Evolutionary conservation across 345 rosid genomes (phyloP), one percentile per base, ranked within the genome.

Genomic region (Citropsis articulata): DNA sequence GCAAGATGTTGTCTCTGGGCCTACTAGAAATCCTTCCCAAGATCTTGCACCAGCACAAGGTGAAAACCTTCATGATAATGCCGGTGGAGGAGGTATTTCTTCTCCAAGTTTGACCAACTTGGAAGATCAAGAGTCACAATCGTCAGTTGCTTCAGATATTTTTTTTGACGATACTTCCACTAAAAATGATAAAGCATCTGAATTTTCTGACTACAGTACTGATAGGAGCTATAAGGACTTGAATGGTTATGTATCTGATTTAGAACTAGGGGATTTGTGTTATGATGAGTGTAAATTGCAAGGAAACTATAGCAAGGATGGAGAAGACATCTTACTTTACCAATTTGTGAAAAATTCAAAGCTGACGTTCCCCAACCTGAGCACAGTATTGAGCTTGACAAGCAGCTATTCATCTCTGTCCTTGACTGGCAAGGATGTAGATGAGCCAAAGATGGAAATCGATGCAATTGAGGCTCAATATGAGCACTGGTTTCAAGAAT

Each of bases 391-490:
- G 73, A 86, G 88, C 84, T 64, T 87, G 64, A 77, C 82, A 30
- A 84, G 86, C 82, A 85, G 79, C 48, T 83, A 81, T 71, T 79
- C 86, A 18, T 83, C 87, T 9, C 76, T 74, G 38, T 72, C 80
- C 25, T 57, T 53, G 18, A 57, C 45, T 2, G 83, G 83, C 59
- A 79, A 83, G 73, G 89, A 86, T 67, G 75, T 72, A 36, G 82
- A 87, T 13, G 91, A 88, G 80, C 85, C 90, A 30, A 88, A 88
- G 89, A 42, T 76, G 72, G 95, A 91, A 77, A 86, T 93, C 25
- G 82, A 87, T 21, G 85, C 87, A n/a, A 85, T 94, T 2, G 94
- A 93, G 64, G 79, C 84, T n/a, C 95, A 88, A 45, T 94, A 87
- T 75, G 90, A 84, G 69, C 86, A 84, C 24, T 87, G 89, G 83